phyloP scores from a whole-genome alignment of 768 basidiomycete species.

The Kwoniella botswanensis region DNA sequence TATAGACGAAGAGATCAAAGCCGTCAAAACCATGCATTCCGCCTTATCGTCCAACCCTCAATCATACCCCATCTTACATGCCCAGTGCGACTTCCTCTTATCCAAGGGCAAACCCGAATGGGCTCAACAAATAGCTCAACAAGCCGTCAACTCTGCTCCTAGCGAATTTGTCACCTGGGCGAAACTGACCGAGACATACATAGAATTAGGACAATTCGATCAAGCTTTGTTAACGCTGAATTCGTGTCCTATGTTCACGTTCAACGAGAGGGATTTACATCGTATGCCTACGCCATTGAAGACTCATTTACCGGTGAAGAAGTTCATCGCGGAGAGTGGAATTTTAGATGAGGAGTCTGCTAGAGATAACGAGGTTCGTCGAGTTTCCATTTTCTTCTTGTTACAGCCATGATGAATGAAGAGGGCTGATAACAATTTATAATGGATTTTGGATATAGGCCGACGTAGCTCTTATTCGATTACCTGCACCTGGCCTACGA shows the following conservation, averaged over 20 bases:
- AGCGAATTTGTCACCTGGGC: slow-evolving; percentile 99
- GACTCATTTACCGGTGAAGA: slow-evolving; percentile 83
- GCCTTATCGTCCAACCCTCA: slow-evolving; percentile 86
- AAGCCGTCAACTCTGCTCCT: slow-evolving; percentile 97
- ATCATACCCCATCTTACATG: slow-evolving; percentile 91
- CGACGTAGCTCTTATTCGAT: slow-evolving; percentile 88
- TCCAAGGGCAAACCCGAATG: slow-evolving; percentile 82
- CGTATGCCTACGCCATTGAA: slow-evolving; percentile 77
- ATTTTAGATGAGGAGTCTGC: slow-evolving; percentile 83
- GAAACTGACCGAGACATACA: slow-evolving; percentile 92
- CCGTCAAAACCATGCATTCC: slow-evolving; percentile 85
- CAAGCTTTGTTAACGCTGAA: slow-evolving; percentile 87
- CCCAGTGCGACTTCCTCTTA: slow-evolving; percentile 90
- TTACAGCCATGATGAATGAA: not conserved
- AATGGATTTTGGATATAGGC: slow-evolving; percentile 62
- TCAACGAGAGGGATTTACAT: slow-evolving; percentile 93
- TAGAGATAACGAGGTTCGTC: slow-evolving; percentile 73
- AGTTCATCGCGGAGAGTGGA: slow-evolving; percentile 74
- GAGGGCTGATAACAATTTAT: too few species aligned
- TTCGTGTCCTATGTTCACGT: slow-evolving; percentile 99
- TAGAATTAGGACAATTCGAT: slow-evolving; percentile 85
- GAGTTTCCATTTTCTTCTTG: not conserved
- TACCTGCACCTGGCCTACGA: slow-evolving; percentile 89
- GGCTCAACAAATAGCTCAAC: slow-evolving; percentile 87
- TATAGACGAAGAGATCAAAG: slow-evolving; percentile 96